Evolutionary conservation across 2,329 filamentous ascomycete genomes (phyloP), one percentile per base, ranked within the genome.

Genomic region (Colletotrichum trifolii): DNA sequence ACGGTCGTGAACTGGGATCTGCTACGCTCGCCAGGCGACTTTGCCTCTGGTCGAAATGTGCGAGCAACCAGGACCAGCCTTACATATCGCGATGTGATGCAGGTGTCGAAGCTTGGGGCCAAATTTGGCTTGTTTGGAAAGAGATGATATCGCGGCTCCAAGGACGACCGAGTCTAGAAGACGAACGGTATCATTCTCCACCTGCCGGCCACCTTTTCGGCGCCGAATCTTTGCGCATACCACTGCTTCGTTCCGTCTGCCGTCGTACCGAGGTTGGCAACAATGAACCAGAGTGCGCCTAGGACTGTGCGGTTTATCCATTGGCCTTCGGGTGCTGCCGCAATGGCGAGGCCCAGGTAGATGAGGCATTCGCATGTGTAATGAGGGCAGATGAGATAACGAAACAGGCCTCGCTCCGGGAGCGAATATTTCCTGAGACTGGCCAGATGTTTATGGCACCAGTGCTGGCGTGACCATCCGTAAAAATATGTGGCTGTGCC

Each of bases 291-390:
- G 45, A 92, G 73, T 6, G 87, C 92, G 60, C 87, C 87, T 40
- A 91, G 72, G 47, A 97, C 76, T 0, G 94, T 95, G 74, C 81
- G 86, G 77, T 97, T 97, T 64, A 93, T 75, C 60, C 85, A 68
- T 38, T 81, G 77, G 10, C 89, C 91, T 8, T 79, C 72, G 0
- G 94, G 94, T 1, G 94, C 93, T 36, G 90, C 89, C 43, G 91
- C 76, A 49, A 96, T 78, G 3, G 93, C 86, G 69, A 99, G 79
- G n/a, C 90, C 85, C 17, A 94, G 74, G 75, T 99, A 98, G 64
- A 97, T 87, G 45, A 91, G 75, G 73, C 92, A 94, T 79, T 98
- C 96, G 72, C 91, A 93, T 4, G 91, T 91, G 77, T 98, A 99
- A 78, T 99, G 96, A 15, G 96, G 94, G 71, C 92, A 96, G 43